A percentile compares a stretch with the other conserved stretches of the same genome.
Evolutionary conservation across 1,284 basidiomycete genomes (phyloP).

Genomic region (Ceraceosorus guamensis): DNA sequence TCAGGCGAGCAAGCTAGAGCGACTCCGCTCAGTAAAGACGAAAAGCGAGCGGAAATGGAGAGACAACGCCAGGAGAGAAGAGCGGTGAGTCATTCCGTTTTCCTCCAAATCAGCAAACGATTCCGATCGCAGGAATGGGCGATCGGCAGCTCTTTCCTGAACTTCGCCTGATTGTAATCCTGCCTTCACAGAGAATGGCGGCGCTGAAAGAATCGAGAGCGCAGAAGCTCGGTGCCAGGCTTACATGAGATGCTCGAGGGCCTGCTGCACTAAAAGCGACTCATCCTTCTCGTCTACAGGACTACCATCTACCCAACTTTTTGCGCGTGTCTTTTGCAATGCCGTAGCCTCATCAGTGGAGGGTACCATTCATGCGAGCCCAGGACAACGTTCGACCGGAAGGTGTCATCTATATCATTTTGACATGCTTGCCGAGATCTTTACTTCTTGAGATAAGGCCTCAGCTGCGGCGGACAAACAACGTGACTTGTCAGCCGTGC

Average conservation of each 20-base stretch:
- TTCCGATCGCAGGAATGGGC: background rate
- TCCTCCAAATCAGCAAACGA: background rate
- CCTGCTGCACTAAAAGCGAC: no score
- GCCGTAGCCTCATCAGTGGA: no score
- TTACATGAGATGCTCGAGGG: background rate
- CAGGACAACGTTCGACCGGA: no score
- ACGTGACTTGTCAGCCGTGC: no score
- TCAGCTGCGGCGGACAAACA: no score
- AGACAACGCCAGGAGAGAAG: constrained; percentile 23
- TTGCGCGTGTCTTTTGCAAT: no score
- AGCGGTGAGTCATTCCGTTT: background rate
- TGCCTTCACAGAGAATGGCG: constrained; percentile 18
- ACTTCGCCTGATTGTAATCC: background rate
- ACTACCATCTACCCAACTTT: no score
- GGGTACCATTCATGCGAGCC: no score
- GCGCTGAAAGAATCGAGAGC: constrained; percentile 31
- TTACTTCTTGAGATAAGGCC: no score
- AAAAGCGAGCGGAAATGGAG: constrained; percentile 34
- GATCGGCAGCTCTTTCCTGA: background rate
- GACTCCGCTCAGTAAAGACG: constrained; percentile 20
- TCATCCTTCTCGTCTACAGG: no score
- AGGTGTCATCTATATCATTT: no score
- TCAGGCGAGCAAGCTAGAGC: background rate
- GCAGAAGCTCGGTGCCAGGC: constrained; percentile 5
- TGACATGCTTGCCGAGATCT: no score